phyloP scores from a whole-genome alignment of 306 rosid genomes.

The Boehmeria nivea region DNA sequence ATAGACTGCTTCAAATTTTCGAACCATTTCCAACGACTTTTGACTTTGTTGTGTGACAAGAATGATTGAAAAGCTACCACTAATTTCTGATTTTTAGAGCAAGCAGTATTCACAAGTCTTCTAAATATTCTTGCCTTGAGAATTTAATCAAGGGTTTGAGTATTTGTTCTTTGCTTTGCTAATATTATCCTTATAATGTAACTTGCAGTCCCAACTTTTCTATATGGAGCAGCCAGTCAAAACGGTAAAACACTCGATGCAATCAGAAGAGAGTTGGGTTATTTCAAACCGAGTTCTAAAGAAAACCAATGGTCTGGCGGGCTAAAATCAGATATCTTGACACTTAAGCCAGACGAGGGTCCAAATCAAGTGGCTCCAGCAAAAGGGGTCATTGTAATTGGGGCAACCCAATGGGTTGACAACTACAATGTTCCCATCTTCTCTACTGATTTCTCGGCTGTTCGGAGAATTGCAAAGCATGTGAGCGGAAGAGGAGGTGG shows the following conservation, averaged over 20 bases:
- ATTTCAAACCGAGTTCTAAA: slow-evolving; percentile 67
- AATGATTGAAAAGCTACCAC: too few relatives aligned
- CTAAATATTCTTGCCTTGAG: too few relatives aligned
- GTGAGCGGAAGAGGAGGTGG: slow-evolving; percentile 49
- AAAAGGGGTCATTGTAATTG: slow-evolving; percentile 61
- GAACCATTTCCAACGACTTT: too few relatives aligned
- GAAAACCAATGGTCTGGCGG: slow-evolving; percentile 68
- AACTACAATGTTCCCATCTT: slow-evolving; percentile 71
- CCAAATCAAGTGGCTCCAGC: slow-evolving; percentile 43
- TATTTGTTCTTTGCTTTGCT: too few relatives aligned
- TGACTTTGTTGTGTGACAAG: too few relatives aligned
- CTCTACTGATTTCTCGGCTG: slow-evolving; percentile 43
- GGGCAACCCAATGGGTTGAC: slow-evolving; percentile 62
- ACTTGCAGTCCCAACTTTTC: slow-evolving; percentile 68
- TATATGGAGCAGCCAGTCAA: slow-evolving; percentile 80
- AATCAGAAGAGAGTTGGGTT: slow-evolving; percentile 70
- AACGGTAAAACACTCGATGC: slow-evolving; percentile 63
- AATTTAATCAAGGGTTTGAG: too few relatives aligned
- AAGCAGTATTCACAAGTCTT: too few relatives aligned
- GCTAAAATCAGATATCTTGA: slow-evolving; percentile 33
- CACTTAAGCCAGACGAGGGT: slow-evolving; percentile 62
- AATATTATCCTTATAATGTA: not conserved
- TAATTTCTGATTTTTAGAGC: too few relatives aligned
- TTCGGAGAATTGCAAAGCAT: slow-evolving; percentile 41
- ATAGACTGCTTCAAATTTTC: too few relatives aligned